Percentiles rank a stretch among this genome's conserved stretches.
phyloP scores from a whole-genome alignment of 1,284 basidiomycete genomes.

The Leucocoprinus gongylophorus region DNA sequence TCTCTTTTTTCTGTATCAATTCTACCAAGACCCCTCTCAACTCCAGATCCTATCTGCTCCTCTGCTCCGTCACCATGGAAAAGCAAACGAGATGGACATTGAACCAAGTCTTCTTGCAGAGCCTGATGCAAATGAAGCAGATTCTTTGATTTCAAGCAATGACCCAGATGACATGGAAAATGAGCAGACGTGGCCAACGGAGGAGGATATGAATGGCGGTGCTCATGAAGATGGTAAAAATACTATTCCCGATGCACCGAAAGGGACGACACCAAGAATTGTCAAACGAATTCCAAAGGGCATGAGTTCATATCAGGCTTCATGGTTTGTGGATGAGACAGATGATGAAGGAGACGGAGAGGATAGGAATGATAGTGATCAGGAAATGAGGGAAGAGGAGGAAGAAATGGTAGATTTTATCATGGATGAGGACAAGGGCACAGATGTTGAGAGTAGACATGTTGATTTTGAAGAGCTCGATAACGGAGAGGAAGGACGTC shows the following conservation, averaged over 20 bases:
- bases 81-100: constrained; percentile 49
- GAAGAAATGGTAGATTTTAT: constrained; percentile 63
- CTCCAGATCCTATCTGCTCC: constrained; percentile 61
- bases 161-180: constrained; percentile 85
- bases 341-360: constrained; percentile 52
- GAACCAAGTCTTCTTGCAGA: constrained; percentile 53
- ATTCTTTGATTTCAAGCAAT: constrained; percentile 86
- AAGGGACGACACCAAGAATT: constrained; percentile 65
- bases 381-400: constrained; percentile 49
- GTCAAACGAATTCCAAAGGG: constrained; percentile 80
- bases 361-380: constrained; percentile 28
- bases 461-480: constrained; percentile 73
- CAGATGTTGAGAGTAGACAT: constrained; percentile 56
- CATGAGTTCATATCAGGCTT: constrained; percentile 90
- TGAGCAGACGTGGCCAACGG: constrained; percentile 98
- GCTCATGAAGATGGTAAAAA: constrained; percentile 29
- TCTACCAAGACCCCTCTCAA: not conserved
- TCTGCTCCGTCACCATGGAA: constrained; percentile 37
- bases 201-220: constrained; percentile 80
- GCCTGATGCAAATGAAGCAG: constrained; percentile 62
- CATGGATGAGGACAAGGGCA: constrained; percentile 47
- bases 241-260: constrained; percentile 54
- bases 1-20: not conserved
- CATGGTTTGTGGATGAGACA: constrained; percentile 85
- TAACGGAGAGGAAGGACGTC: constrained; percentile 74